Evolutionary conservation across 2,329 filamentous ascomycete genomes (phyloP).

Genomic region (Trichoderma koningii): DNA sequence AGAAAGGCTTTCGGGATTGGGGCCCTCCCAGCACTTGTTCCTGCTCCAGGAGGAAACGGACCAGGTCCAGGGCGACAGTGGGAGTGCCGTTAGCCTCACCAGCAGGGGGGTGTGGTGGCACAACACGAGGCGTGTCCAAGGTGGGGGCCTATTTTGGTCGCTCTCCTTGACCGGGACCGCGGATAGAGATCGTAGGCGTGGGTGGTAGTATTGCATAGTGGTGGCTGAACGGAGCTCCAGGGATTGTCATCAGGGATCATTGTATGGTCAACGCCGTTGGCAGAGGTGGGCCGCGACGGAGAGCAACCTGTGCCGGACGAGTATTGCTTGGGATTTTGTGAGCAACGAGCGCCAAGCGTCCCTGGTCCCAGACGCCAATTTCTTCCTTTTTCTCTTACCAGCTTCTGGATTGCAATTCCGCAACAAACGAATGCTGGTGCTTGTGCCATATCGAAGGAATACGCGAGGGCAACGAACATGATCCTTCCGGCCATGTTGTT

Average conservation of each 20-base stretch:
- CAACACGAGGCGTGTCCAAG: conserved; percentile 16
- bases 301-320: neutral
- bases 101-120: neutral
- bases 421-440: neutral
- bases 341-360: conserved; percentile 25
- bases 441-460: neutral
- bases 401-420: conserved; percentile 18
- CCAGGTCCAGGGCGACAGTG: conserved; percentile 6
- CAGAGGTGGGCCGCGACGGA: conserved; percentile 28
- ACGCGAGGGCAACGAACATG: neutral
- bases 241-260: conserved; percentile 35
- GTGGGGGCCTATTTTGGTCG: conserved; percentile 23
- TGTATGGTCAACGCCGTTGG: conserved; percentile 31
- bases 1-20: neutral
- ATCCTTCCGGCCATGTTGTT: neutral
- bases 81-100: conserved; percentile 8
- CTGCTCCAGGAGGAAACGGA: conserved; percentile 10
- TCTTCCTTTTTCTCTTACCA: conserved; percentile 22
- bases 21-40: neutral
- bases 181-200: conserved; percentile 31
- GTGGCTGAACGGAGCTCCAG: conserved; percentile 33
- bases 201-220: conserved; percentile 26
- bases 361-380: conserved; percentile 24
- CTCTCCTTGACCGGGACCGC: conserved; percentile 29
- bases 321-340: conserved; percentile 26